Evolutionary conservation across 768 basidiomycete genomes (phyloP).

Genomic region (Hypsizygus marmoreus): DNA sequence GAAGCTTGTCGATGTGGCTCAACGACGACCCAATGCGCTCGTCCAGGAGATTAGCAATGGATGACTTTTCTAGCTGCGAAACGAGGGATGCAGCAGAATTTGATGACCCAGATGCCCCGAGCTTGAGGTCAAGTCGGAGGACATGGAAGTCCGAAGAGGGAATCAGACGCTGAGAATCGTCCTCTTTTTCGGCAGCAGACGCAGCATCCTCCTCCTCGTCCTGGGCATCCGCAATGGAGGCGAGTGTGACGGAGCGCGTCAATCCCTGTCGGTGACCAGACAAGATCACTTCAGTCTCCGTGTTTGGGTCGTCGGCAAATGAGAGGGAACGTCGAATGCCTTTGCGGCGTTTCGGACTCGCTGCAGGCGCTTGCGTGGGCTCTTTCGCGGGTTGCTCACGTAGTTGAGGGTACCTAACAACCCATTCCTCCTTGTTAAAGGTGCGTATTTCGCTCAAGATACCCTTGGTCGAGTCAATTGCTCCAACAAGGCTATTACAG

Average conservation of each 20-base stretch:
- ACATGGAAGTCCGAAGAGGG: slow-evolving; percentile 76
- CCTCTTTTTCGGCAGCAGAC: slow-evolving; percentile 26
- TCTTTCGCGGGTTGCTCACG: slow-evolving; percentile 40
- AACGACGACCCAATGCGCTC: slow-evolving; percentile 77
- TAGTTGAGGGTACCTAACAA: slow-evolving; percentile 85
- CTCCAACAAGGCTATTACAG: slow-evolving; percentile 62
- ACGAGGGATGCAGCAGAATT: slow-evolving; percentile 74
- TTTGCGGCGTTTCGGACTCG: slow-evolving; percentile 38
- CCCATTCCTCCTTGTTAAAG: slow-evolving; percentile 89
- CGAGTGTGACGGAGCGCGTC: slow-evolving; percentile 60
- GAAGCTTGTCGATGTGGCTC: slow-evolving; percentile 82
- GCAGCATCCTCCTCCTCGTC: slow-evolving; percentile 34
- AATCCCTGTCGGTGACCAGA: slow-evolving; percentile 49
- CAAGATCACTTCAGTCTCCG: slow-evolving; percentile 66
- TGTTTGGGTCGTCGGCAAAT: slow-evolving; percentile 81
- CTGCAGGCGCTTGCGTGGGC: slow-evolving; percentile 24
- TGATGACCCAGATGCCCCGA: slow-evolving; percentile 72
- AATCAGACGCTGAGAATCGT: slow-evolving; percentile 37
- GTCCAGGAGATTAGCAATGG: slow-evolving; percentile 89
- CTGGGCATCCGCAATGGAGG: slow-evolving; percentile 49
- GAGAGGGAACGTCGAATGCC: slow-evolving; percentile 67
- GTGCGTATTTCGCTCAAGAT: slow-evolving; percentile 70
- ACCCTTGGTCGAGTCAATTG: slow-evolving; percentile 70
- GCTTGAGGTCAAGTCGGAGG: slow-evolving; percentile 89
- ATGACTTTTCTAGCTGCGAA: slow-evolving; percentile 88